Evolutionary conservation across 495 filamentous ascomycete genomes (phyloP).

Genomic region (Podospora appendiculata): DNA sequence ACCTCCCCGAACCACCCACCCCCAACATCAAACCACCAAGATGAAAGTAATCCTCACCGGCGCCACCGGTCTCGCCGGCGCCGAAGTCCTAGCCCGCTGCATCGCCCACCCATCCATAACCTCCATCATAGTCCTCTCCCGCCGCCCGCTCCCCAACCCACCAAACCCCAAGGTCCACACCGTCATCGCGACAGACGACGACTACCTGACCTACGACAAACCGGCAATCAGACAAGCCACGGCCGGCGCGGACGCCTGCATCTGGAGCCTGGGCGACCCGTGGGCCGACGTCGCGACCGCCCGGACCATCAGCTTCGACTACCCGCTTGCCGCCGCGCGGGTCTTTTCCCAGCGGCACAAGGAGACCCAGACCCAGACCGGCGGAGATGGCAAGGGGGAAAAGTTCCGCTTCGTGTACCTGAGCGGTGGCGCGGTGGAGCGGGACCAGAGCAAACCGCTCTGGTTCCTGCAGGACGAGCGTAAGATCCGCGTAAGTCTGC

Average conservation of each 20-base stretch:
- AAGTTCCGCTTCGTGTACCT: neutral
- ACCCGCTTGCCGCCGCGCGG: neutral
- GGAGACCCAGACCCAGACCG: too few species aligned
- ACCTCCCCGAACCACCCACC: too few species aligned
- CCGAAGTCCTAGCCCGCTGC: neutral
- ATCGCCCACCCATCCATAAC: neutral
- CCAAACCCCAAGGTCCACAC: neutral
- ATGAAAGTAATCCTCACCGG: neutral
- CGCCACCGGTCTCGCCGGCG: neutral
- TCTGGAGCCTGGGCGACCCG: neutral
- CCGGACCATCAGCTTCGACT: neutral
- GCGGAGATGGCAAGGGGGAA: neutral
- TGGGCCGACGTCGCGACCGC: neutral
- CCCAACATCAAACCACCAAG: too few species aligned
- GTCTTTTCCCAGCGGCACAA: neutral
- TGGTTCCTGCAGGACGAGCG: neutral
- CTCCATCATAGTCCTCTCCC: neutral
- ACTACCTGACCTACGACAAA: neutral
- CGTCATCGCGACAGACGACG: neutral
- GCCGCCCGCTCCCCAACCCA: neutral
- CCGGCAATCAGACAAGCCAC: neutral
- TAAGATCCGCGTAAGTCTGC: neutral
- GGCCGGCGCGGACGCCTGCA: neutral
- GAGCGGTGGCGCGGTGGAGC: neutral
- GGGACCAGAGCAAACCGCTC: neutral